Base-by-base conservation (phyloP, 768 basidiomycete genomes). In the Termitomyces sp. region DNA sequence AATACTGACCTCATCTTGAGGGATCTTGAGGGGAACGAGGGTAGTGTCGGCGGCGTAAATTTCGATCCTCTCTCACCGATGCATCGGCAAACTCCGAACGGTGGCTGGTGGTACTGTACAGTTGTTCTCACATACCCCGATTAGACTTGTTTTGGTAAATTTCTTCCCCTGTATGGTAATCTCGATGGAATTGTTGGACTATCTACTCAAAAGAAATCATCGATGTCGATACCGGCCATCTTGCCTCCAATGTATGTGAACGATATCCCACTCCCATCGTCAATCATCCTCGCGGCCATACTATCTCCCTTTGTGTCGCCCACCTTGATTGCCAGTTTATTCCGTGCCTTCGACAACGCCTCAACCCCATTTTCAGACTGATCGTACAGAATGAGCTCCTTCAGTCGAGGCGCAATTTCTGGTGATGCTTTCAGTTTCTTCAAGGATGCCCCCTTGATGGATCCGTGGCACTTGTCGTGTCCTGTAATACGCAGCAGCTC, bases 1-100 rank as follows among this genome's bases (percentile, higher is more conserved):
- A 58, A 59, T 51, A 76, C 81, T 68, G 68, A 86, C 85, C 85
- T 86, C 86, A 87, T 87, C 78, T 82, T 80, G 78, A 74, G 61
- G 73, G 68, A 72, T 73, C 74, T 77, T 74, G 75, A 76, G 71
- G 75, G 67, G 64, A 67, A 62, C 70, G 73, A 68, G 68, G 62
- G 62, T 68, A 69, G 54, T 71, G 69, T 40, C 62, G 71, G 64
- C 71, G 55, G 52, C 60, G 61, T 54, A 65, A 71, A 65, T 69
- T 72, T 71, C 65, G 59, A 52, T 57, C 56, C 58, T 54, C 48
- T 48, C 53, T 45, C 49, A 53, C 46, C 40, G 58, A 20, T 44
- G 56, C 7, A 36, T 47, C 74, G 76, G 78, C 67, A 73, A 69
- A 40, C 64, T 48, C 76, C 78, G 76, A 39, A 6, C 2, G 30